Conservation (phyloP, 2,329 filamentous ascomycete genomes). For the Colletotrichum sp. region DNA sequence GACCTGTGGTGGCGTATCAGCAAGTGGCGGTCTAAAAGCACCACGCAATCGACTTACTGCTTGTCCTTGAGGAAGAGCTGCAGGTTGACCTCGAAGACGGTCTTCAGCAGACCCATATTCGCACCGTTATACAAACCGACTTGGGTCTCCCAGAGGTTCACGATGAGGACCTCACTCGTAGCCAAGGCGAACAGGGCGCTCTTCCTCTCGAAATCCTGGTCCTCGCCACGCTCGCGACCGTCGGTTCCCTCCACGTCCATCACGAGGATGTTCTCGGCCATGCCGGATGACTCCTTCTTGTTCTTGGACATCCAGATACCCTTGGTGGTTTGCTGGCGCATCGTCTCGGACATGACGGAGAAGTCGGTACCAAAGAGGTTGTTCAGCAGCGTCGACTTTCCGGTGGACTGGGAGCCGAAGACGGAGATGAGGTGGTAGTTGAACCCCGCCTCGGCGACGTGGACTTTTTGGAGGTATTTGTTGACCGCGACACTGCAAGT, state of each 20-base stretch:
- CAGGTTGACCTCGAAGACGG: conserved; percentile 97
- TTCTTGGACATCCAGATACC: conserved; percentile 99
- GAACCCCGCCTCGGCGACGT: conserved; percentile 89
- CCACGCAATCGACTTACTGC: conserved; percentile 63
- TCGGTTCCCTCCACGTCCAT: conserved; percentile 99
- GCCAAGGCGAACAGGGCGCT: conserved; percentile 96
- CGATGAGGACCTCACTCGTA: conserved; percentile 95
- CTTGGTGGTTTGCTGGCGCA: conserved; percentile 96
- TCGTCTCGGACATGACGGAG: conserved; percentile 95
- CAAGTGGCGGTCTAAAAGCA: not conserved
- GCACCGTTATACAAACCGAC: conserved; percentile 97
- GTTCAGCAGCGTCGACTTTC: conserved; percentile 97
- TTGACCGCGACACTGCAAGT: conserved; percentile 72
- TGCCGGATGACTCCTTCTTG: conserved; percentile 68
- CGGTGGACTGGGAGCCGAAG: conserved; percentile 97
- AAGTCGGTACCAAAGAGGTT: conserved; percentile 95
- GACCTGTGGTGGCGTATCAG: conserved; percentile 57
- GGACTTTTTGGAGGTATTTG: conserved; percentile 80
- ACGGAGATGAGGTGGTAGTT: conserved; percentile 99
- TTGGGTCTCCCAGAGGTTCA: conserved; percentile 99
- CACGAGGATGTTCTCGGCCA: conserved; percentile 98
- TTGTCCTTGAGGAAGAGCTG: conserved; percentile 96
- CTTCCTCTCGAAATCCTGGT: conserved; percentile 99
- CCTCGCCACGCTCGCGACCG: conserved; percentile 92
- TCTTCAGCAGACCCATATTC: conserved; percentile 98